A percentile compares a stretch with the other conserved stretches of the same genome.
Evolutionary conservation across 202 grass and related monocot species (phyloP).

Genomic region (Digitaria exilis): DNA sequence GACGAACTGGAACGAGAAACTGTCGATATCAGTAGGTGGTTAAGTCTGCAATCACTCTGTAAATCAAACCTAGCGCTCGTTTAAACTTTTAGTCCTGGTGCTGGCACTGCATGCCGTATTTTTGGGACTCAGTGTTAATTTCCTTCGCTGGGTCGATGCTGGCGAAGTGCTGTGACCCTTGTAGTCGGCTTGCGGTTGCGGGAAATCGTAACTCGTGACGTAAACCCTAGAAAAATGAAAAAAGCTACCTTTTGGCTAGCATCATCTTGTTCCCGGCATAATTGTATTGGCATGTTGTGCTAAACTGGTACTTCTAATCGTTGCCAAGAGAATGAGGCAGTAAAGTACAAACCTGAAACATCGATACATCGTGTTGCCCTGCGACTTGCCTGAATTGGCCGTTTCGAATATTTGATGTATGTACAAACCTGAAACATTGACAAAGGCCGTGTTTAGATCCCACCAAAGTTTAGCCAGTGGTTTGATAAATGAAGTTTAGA

Average conservation of each 20-base stretch:
- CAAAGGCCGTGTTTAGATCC: too few species aligned
- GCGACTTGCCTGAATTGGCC: background rate
- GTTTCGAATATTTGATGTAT: too few species aligned
- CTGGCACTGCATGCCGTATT: background rate
- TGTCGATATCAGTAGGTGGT: slow-evolving; percentile 37
- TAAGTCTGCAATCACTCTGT: slow-evolving; percentile 16
- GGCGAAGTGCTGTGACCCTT: background rate
- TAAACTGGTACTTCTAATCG: too few species aligned
- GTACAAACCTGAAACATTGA: too few species aligned
- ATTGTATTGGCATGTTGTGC: background rate
- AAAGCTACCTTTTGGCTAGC: background rate
- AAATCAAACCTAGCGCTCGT: slow-evolving; percentile 26
- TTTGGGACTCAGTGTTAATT: background rate
- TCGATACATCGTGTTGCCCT: too few species aligned
- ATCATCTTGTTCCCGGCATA: background rate
- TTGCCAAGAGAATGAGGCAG: background rate
- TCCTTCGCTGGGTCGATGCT: background rate
- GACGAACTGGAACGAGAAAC: slow-evolving; percentile 8
- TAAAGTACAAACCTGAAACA: too few species aligned
- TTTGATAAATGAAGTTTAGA: too few species aligned
- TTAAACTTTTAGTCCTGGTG: background rate
- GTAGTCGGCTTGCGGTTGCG: background rate
- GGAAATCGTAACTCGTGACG: background rate
- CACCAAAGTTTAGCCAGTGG: too few species aligned
- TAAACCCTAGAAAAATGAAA: background rate